A percentile compares a stretch with the other conserved stretches of the same genome.
Evolutionary conservation across 1,284 basidiomycete species (phyloP).

Genomic region (Puccinia horiana): DNA sequence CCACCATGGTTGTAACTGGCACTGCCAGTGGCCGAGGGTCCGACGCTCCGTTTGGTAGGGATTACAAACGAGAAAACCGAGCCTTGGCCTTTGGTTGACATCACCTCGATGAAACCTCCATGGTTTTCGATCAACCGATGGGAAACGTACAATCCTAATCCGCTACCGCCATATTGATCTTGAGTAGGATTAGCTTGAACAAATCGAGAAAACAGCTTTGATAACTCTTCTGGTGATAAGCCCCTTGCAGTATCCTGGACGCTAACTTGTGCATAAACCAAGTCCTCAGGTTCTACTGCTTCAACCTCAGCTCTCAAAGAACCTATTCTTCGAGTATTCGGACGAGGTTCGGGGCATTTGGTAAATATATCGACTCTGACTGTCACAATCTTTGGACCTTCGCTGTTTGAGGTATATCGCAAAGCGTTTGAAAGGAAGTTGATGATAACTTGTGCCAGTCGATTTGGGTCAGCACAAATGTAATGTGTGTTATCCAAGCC

Average conservation of each 20-base stretch:
- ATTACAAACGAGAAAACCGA: slow-evolving; percentile 48
- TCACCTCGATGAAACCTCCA: slow-evolving; percentile 46
- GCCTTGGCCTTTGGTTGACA: slow-evolving; percentile 45
- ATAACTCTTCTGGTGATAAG: slow-evolving; percentile 41
- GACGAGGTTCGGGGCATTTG: slow-evolving; percentile 36
- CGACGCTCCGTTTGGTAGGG: slow-evolving; percentile 28
- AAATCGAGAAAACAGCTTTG: slow-evolving; percentile 45
- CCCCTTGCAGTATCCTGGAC: slow-evolving; percentile 48
- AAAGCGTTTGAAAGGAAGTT: slow-evolving; percentile 47
- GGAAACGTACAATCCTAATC: slow-evolving; percentile 47
- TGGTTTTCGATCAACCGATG: slow-evolving; percentile 47
- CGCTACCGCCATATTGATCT: slow-evolving; percentile 47
- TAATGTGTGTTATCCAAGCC: slow-evolving; percentile 36
- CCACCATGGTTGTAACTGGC: background rate
- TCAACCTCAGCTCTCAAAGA: slow-evolving; percentile 28
- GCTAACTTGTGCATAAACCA: slow-evolving; percentile 36
- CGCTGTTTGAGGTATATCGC: slow-evolving; percentile 41
- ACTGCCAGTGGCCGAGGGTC: background rate
- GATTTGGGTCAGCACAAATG: slow-evolving; percentile 43
- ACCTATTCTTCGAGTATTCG: slow-evolving; percentile 34
- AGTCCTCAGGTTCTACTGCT: background rate
- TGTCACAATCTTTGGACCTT: slow-evolving; percentile 29
- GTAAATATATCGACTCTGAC: slow-evolving; percentile 40
- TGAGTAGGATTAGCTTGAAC: slow-evolving; percentile 47
- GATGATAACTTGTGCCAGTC: slow-evolving; percentile 46